A percentile compares a stretch with the other conserved stretches of the same genome.
Evolutionary conservation across 2,329 filamentous ascomycete genomes (phyloP).

Genomic region (Plenodomus lindquistii): DNA sequence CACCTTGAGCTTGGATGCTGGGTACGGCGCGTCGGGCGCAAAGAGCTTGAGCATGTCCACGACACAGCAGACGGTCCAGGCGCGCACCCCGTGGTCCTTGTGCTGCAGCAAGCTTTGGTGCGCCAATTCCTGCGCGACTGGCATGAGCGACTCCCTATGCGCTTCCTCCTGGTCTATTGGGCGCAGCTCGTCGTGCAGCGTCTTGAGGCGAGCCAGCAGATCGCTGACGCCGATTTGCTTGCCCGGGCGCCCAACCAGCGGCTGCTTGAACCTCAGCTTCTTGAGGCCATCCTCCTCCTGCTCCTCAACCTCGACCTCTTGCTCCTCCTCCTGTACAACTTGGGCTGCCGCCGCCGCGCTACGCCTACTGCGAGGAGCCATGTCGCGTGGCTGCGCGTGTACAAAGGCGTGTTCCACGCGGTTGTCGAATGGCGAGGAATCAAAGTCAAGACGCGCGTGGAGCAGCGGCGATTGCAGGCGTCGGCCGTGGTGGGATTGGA

Average conservation of each 20-base stretch:
- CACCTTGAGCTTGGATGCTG: constrained; percentile 86
- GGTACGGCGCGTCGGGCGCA: constrained; percentile 94
- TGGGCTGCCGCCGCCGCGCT: constrained; percentile 40
- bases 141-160: constrained; percentile 78
- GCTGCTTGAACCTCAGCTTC: constrained; percentile 76
- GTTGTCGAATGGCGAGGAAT: background rate
- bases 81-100: constrained; percentile 91
- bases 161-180: constrained; percentile 86
- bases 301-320: constrained; percentile 24
- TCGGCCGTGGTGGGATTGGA: constrained; percentile 9
- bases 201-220: constrained; percentile 78
- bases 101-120: constrained; percentile 81
- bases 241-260: constrained; percentile 88
- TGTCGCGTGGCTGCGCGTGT: constrained; percentile 39
- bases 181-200: constrained; percentile 78
- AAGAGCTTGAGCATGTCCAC: constrained; percentile 92
- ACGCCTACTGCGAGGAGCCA: constrained; percentile 46
- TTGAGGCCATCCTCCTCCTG: constrained; percentile 54
- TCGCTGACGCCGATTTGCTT: constrained; percentile 84
- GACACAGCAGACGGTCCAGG: constrained; percentile 84
- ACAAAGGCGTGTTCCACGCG: constrained; percentile 2
- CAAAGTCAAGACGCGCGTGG: constrained; percentile 2
- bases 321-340: constrained; percentile 30
- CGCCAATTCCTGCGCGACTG: constrained; percentile 83
- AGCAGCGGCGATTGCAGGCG: constrained; percentile 1